Percentiles rank a stretch among this genome's conserved stretches.
phyloP scores from a whole-genome alignment of 495 filamentous ascomycete species.

The Hapsidospora chrysogenum region DNA sequence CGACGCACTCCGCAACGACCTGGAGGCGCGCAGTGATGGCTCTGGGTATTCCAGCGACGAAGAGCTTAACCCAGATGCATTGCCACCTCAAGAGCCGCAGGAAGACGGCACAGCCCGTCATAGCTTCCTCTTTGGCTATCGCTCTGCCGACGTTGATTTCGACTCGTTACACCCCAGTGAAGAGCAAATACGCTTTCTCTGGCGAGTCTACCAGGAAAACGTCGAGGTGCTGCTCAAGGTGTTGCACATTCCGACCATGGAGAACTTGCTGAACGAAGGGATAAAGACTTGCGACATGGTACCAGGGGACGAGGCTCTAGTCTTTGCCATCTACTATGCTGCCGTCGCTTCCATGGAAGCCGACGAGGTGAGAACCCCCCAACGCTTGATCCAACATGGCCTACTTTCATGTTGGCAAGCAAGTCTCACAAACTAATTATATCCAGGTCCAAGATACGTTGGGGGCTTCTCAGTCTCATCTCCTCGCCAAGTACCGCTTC shows the following conservation, averaged over 20 bases:
- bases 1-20: constrained; percentile 16
- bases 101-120: too few relatives aligned
- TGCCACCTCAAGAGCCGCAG: too few relatives aligned
- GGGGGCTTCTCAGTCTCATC: too few relatives aligned
- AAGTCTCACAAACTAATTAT: too few relatives aligned
- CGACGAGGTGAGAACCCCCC: too few relatives aligned
- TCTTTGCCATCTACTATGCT: constrained; percentile 68
- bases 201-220: constrained; percentile 51
- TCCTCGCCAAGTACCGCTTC: constrained; percentile 57
- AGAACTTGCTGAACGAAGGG: constrained; percentile 22
- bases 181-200: constrained; percentile 46
- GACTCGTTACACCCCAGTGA: constrained; percentile 35
- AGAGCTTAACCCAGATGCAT: too few relatives aligned
- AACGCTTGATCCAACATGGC: constrained; percentile 3
- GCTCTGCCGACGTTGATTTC: constrained; percentile 28
- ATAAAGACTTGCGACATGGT: constrained; percentile 33
- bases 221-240: constrained; percentile 57
- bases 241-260: constrained; percentile 43
- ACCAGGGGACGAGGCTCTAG: constrained; percentile 47
- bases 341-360: constrained; percentile 50
- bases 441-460: too few relatives aligned
- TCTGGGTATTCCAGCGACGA: too few relatives aligned
- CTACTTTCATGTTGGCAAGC: constrained; percentile 26
- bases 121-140: constrained; percentile 47
- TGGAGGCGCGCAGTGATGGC: constrained; percentile 24